A percentile compares a stretch with the other conserved stretches of the same genome.
phyloP scores from a whole-genome alignment of 2,329 filamentous ascomycete genomes.

The Apiospora sp. region DNA sequence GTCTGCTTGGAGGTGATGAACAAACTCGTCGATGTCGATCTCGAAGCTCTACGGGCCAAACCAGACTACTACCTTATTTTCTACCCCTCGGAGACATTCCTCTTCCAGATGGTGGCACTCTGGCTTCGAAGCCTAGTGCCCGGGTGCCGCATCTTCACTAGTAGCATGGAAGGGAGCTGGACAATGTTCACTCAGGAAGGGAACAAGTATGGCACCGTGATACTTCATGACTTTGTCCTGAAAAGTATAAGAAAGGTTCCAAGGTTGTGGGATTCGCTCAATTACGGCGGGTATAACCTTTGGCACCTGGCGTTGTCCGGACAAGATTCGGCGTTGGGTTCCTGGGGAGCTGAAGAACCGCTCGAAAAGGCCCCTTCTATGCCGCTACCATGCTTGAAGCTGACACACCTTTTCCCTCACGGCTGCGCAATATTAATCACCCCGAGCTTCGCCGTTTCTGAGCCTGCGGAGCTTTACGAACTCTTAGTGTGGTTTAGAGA shows the following conservation, averaged over 20 bases:
- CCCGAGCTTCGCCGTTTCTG: slow-evolving; percentile 57
- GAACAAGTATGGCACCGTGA: slow-evolving; percentile 40
- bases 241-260: slow-evolving; percentile 38
- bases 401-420: slow-evolving; percentile 53
- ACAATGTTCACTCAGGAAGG: slow-evolving; percentile 36
- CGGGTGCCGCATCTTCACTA: slow-evolving; percentile 40
- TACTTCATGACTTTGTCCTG: slow-evolving; percentile 40
- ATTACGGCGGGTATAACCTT: slow-evolving; percentile 34
- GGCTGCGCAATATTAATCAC: slow-evolving; percentile 56
- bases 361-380: background rate
- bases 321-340: background rate
- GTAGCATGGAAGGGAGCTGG: slow-evolving; percentile 37
- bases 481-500: slow-evolving; percentile 51
- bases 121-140: slow-evolving; percentile 36
- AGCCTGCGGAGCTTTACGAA: slow-evolving; percentile 48
- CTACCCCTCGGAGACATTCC: background rate
- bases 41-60: slow-evolving; percentile 30
- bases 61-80: slow-evolving; percentile 39
- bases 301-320: slow-evolving; percentile 27
- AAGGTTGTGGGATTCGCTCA: slow-evolving; percentile 37
- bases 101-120: slow-evolving; percentile 19
- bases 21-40: slow-evolving; percentile 11
- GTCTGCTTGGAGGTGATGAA: slow-evolving; percentile 23
- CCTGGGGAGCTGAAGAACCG: background rate
- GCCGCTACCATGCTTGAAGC: slow-evolving; percentile 37